phyloP scores from a whole-genome alignment of 139 green algal genomes.

The Chlorella sp. region DNA sequence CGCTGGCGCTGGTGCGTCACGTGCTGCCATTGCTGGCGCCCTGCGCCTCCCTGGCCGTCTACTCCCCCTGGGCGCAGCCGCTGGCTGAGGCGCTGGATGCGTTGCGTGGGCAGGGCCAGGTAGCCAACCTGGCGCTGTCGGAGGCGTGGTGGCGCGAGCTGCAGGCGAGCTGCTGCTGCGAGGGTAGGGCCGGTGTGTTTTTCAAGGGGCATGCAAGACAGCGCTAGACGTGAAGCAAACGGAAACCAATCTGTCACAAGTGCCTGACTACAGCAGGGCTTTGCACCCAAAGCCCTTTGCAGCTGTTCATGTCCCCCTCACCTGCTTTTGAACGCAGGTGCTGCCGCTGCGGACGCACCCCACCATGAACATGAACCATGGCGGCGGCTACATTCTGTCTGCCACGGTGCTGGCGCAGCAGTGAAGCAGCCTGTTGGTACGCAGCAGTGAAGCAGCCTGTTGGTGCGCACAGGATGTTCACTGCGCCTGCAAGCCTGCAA shows the following conservation, averaged over 20 bases:
- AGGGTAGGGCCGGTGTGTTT: no score
- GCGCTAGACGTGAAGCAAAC: no score
- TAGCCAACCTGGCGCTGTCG: constrained; percentile 51
- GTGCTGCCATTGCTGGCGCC: constrained; percentile 80
- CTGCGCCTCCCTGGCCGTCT: constrained; percentile 79
- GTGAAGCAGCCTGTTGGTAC: background rate
- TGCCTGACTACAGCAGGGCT: no score
- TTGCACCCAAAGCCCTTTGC: no score
- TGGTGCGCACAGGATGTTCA: no score
- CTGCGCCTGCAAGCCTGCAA: no score
- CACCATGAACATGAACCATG: constrained; percentile 79
- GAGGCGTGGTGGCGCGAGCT: constrained; percentile 84
- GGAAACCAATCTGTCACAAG: no score
- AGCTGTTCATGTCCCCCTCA: background rate
- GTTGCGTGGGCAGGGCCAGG: constrained; percentile 31
- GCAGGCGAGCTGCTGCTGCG: constrained; percentile 55
- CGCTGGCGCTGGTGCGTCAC: constrained; percentile 53
- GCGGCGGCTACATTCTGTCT: constrained; percentile 85
- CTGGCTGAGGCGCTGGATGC: constrained; percentile 70
- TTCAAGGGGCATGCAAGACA: no score
- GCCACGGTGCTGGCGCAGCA: constrained; percentile 51
- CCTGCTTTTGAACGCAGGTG: constrained; percentile 57
- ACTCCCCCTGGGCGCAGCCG: constrained; percentile 64
- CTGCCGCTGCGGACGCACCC: constrained; percentile 86
- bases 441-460: no score